phyloP scores from a whole-genome alignment of 768 basidiomycete species.

The Lactarius evosmus region DNA sequence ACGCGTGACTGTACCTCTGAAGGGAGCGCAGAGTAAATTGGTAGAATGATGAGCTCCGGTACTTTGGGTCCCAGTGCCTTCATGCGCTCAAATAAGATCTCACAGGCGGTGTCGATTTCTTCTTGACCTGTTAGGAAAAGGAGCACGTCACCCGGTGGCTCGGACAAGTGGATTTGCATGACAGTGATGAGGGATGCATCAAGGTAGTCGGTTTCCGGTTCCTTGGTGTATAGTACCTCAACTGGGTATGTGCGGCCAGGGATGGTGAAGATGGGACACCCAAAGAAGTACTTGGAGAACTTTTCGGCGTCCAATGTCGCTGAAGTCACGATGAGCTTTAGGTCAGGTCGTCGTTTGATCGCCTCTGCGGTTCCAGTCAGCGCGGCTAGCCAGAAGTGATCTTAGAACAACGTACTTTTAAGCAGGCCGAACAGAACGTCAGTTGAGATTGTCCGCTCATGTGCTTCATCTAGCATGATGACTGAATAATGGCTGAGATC shows the following conservation, averaged over 20 bases:
- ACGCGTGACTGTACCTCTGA: slow-evolving; percentile 98
- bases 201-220: slow-evolving; percentile 95
- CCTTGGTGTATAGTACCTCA: slow-evolving; percentile 97
- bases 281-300: slow-evolving; percentile 99
- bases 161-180: slow-evolving; percentile 98
- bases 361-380: slow-evolving; percentile 61
- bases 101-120: slow-evolving; percentile 97
- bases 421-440: slow-evolving; percentile 95
- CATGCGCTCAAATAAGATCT: slow-evolving; percentile 98
- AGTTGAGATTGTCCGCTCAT: slow-evolving; percentile 97
- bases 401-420: slow-evolving; percentile 59
- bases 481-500: slow-evolving; percentile 91
- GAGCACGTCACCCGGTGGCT: slow-evolving; percentile 93
- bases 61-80: slow-evolving; percentile 98
- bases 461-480: slow-evolving; percentile 98
- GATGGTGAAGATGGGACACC: slow-evolving; percentile 98
- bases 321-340: slow-evolving; percentile 97
- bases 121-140: slow-evolving; percentile 99
- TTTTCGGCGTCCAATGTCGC: slow-evolving; percentile 99
- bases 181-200: slow-evolving; percentile 98
- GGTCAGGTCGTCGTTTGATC: slow-evolving; percentile 88
- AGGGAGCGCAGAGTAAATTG: slow-evolving; percentile 96
- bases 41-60: slow-evolving; percentile 92
- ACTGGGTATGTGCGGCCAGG: slow-evolving; percentile 99
- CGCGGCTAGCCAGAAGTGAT: neutral